Base-by-base conservation (phyloP, 352 stramenopile genomes). In the Phytophthora litchii region DNA sequence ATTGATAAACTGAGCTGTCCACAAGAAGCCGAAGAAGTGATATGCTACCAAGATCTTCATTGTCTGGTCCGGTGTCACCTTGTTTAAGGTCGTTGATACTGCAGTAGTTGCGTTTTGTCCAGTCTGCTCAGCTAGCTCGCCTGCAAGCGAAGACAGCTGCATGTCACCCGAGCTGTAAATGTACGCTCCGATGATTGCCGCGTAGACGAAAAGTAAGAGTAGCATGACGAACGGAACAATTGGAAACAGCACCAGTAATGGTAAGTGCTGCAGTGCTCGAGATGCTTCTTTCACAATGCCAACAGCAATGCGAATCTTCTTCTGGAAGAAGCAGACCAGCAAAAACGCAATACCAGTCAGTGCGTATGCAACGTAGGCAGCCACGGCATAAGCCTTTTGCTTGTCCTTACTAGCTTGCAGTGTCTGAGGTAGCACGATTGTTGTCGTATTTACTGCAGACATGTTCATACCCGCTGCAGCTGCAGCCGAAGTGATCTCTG, bases 1-100 rank as follows among this genome's bases (percentile, higher is more conserved):
- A 19, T 98, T 83, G 61, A 99, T 97, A 48, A 99, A 95, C 63
- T 98, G 84, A 10, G 89, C 95, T 0, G 93, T 97, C 97, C 97
- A 99, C 41, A 98, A 94, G 32, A 97, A 97, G 42, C 86, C 88
- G 65, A 99, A 99, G 17, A 99, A 76, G 54, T 94, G 85, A 44
- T 92, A 94, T 21, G 72, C 79, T 32, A 91, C 78, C 25, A 92
- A 48, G 8, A 86, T 54, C 17, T 86, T 78, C 82, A 92, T 94
- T 0, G 74, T 70, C 45, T 85, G 48, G 52, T 84, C 71, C 3
- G 80, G 56, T 42, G 54, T 80, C 20, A 90, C 72, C 32, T 76
- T 80, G 19, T 19, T 74, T 23, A 85, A 45, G 1, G 68, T 56
- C 11, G 74, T 81, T 14, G 55, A 54, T 0, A 63, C 44, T 36